phyloP scores from a whole-genome alignment of 2,329 filamentous ascomycete species.

The Neocucurbitaria cava region DNA sequence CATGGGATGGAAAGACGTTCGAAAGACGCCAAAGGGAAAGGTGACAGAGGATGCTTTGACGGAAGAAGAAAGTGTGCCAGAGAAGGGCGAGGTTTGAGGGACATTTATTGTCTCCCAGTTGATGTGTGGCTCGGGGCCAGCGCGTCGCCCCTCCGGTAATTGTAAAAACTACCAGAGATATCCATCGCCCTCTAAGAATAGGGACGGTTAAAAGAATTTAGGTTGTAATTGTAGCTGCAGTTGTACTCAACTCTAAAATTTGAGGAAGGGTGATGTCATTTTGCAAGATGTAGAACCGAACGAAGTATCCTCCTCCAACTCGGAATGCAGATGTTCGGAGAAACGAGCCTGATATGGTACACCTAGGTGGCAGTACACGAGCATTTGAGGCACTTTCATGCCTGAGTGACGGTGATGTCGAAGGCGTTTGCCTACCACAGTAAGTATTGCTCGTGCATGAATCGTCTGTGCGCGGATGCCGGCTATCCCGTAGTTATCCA shows the following conservation, averaged over 20 bases:
- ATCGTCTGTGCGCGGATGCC: slow-evolving; percentile 18
- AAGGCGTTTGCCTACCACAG: slow-evolving; percentile 12
- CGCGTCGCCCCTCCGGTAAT: neutral
- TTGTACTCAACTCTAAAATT: neutral
- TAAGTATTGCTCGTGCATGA: slow-evolving; percentile 12
- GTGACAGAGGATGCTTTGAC: neutral
- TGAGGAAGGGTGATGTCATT: neutral
- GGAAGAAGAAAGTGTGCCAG: neutral
- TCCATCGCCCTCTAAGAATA: no score
- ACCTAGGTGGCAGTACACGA: no score
- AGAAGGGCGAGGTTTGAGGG: neutral
- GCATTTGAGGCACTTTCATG: neutral
- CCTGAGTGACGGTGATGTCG: neutral
- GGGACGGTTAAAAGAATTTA: no score
- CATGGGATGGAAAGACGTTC: slow-evolving; percentile 36
- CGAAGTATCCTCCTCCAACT: neutral
- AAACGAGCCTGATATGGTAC: neutral
- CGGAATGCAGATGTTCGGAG: neutral
- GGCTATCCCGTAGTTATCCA: slow-evolving; percentile 12
- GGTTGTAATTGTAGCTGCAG: no score
- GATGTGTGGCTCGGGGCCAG: neutral
- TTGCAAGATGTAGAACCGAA: neutral
- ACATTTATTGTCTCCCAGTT: neutral
- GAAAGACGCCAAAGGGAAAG: slow-evolving; percentile 7
- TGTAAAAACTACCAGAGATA: neutral